Conservation (phyloP, 148 eudicot species). For the Tetragonia tetragonoides region DNA sequence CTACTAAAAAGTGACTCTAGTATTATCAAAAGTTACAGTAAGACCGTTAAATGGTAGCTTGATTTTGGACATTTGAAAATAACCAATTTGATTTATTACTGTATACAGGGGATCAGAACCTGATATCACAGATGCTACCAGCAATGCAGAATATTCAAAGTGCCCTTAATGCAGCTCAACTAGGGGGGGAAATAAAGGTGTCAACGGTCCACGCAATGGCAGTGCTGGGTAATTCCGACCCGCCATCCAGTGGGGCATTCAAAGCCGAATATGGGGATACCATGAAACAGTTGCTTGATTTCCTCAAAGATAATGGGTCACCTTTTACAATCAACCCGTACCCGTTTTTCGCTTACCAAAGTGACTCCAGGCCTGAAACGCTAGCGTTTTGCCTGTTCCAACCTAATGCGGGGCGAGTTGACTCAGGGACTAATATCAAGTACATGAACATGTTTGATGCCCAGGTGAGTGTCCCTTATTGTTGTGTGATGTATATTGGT, state of each 20-base stretch:
- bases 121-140: constrained; percentile 59
- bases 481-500: too few species aligned
- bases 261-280: constrained; percentile 45
- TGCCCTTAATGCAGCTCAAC: constrained; percentile 60
- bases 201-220: constrained; percentile 85
- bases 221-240: constrained; percentile 68
- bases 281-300: constrained; percentile 57
- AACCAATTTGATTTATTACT: not conserved
- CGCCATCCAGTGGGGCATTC: constrained; percentile 80
- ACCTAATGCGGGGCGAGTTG: constrained; percentile 77
- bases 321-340: constrained; percentile 89
- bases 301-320: constrained; percentile 52
- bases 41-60: too few species aligned
- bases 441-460: constrained; percentile 98
- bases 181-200: constrained; percentile 75
- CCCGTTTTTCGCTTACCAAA: constrained; percentile 84
- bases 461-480: constrained; percentile 25
- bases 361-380: constrained; percentile 70
- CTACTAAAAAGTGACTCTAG: too few species aligned
- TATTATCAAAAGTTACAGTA: too few species aligned
- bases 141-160: constrained; percentile 89
- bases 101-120: constrained; percentile 43
- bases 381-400: constrained; percentile 73
- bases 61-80: not conserved
- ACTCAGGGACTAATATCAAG: constrained; percentile 62